Conservation (phyloP, 1,139 yeast genomes). For the Protomyces gravidus region DNA sequence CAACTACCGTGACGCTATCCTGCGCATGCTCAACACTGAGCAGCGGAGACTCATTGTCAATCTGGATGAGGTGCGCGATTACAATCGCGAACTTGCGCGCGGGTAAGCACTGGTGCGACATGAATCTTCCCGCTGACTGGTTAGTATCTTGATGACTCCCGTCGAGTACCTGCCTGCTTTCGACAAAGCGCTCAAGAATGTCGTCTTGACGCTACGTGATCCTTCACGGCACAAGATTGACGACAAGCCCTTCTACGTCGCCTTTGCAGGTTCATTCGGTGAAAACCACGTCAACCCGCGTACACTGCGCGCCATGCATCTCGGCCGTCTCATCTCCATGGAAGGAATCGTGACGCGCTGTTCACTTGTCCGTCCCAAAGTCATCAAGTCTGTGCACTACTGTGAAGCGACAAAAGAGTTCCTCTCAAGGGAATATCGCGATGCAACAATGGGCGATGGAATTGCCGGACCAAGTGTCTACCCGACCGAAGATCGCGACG, state of each 20-base stretch:
- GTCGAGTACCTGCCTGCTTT: conserved; percentile 86
- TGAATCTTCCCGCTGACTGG: too few relatives aligned
- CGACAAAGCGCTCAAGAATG: conserved; percentile 77
- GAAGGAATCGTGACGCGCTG: conserved; percentile 96
- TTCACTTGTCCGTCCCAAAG: conserved; percentile 87
- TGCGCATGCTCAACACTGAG: conserved; percentile 63
- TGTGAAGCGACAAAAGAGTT: conserved; percentile 80
- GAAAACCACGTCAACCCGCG: conserved; percentile 83
- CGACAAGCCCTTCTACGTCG: conserved; percentile 65
- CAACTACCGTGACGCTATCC: conserved; percentile 65
- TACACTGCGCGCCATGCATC: conserved; percentile 67
- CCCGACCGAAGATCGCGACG: conserved; percentile 90
- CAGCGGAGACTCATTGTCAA: conserved; percentile 68
- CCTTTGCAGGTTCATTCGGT: conserved; percentile 91
- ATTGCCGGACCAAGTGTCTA: conserved; percentile 61
- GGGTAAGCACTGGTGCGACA: conserved; percentile 46
- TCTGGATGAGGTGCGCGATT: conserved; percentile 81
- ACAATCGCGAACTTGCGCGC: conserved; percentile 70
- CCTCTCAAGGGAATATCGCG: conserved; percentile 87
- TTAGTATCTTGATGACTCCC: conserved; percentile 58
- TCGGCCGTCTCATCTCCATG: conserved; percentile 77
- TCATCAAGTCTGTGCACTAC: conserved; percentile 87
- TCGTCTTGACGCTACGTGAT: conserved; percentile 53
- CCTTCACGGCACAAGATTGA: conserved; percentile 48
- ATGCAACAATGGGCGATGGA: conserved; percentile 62